Evolutionary conservation across 352 stramenopile species (phyloP).

Genomic region (Phytophthora cryptogea): DNA sequence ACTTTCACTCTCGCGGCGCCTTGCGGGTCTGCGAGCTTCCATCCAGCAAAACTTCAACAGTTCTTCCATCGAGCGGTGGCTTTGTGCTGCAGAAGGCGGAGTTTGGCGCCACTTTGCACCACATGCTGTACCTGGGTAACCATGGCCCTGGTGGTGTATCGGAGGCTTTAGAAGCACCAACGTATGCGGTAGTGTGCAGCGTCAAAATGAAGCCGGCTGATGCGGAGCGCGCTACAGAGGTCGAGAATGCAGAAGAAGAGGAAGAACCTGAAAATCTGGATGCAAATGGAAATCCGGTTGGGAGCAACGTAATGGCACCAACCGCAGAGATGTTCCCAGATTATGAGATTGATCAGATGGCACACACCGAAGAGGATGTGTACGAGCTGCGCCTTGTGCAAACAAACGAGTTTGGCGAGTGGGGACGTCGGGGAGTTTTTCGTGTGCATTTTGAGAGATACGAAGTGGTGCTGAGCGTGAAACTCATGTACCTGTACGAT

Average conservation of each 20-base stretch:
- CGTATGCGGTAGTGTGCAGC: constrained; percentile 83
- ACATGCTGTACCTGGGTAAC: constrained; percentile 80
- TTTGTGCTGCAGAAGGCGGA: constrained; percentile 84
- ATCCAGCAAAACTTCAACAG: constrained; percentile 71
- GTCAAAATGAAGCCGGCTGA: constrained; percentile 53
- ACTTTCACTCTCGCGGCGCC: constrained; percentile 82
- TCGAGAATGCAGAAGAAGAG: constrained; percentile 64
- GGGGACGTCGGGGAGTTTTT: constrained; percentile 71
- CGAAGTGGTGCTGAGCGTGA: constrained; percentile 84
- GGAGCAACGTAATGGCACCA: constrained; percentile 77
- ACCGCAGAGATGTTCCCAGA: constrained; percentile 83
- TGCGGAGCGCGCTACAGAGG: constrained; percentile 63
- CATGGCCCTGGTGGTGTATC: constrained; percentile 77
- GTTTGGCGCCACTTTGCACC: constrained; percentile 75
- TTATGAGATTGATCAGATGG: constrained; percentile 63
- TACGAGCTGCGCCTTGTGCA: constrained; percentile 85
- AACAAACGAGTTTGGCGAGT: constrained; percentile 83
- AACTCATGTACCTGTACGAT: constrained; percentile 88
- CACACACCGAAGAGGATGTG: constrained; percentile 77
- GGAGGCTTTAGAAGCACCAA: constrained; percentile 75
- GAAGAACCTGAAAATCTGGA: constrained; percentile 46
- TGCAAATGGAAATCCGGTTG: constrained; percentile 46
- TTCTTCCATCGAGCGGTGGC: constrained; percentile 68
- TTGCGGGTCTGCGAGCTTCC: constrained; percentile 84
- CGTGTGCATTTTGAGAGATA: constrained; percentile 85